Evolutionary conservation across 331 rosid genomes (phyloP), one percentile per base, ranked within the genome.

Genomic region (Cydonia oblonga): DNA sequence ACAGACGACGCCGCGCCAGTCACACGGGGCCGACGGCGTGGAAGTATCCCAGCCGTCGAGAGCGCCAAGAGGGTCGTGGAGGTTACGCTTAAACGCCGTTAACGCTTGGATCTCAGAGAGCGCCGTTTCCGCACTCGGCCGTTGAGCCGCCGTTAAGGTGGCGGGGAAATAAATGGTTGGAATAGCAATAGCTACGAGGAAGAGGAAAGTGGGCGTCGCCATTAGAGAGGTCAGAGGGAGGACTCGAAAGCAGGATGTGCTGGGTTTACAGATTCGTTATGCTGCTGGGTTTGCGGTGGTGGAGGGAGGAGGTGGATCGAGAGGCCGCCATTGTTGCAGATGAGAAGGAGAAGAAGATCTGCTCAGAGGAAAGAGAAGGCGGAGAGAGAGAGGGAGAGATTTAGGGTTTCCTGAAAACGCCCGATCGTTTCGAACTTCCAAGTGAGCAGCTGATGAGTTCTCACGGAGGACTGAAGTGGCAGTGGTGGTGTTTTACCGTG

Each of bases 1-100:
- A 68, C 97, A 91, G 18, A 78, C 42, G 51, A 87, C 79, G 74
- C 97, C 93, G 16, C 74, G 86, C 93, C 93, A 91, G 82, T 91
- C 97, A 51, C 93, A 87, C 23, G 93, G 97, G 9, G 97, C 91
- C 1, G 83, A 75, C 0, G 90, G 82, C 6, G 89, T 78, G 72
- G 92, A 67, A 1, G 92, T 42, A 60, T 82, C 87, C 97, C 93
- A 91, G 4, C 80, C 78, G 65, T 83, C 84, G n/a, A 91, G 57
- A 23, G 84, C 78, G 26, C 89, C 90, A 0, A 87, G 84, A 1
- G 96, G 97, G 73, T 91, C 96, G 16, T 74, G 77, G 60, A 91
- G 87, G 62, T 9, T 61, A 33, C 23, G 66, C 80, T 80, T 91
- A 80, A 89, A 91, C 11, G 82, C 29, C 12, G 75, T 80, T 24